Evolutionary conservation across 2,329 filamentous ascomycete genomes (phyloP).

Genomic region (Neonectria punicea): DNA sequence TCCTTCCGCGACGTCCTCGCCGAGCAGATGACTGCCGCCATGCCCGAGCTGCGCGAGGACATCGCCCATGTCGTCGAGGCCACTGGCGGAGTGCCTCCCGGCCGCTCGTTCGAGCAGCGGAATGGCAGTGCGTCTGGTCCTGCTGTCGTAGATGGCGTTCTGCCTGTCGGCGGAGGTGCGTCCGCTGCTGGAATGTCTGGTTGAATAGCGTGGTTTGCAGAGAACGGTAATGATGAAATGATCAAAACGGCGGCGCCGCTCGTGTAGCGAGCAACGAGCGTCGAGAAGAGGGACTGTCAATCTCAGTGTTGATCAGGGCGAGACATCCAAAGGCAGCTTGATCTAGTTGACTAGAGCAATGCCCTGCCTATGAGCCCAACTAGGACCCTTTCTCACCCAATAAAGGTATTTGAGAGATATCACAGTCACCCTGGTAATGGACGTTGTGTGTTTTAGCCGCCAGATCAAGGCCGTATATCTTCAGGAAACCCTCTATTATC

Average conservation of each 20-base stretch:
- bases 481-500: conserved; percentile 35
- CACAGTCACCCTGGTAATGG: not conserved
- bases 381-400: not conserved
- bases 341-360: too few relatives aligned
- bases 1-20: conserved; percentile 71
- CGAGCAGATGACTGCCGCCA: conserved; percentile 63
- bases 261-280: conserved; percentile 24
- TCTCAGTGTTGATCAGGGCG: not conserved
- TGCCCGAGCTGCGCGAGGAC: conserved; percentile 69
- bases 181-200: conserved; percentile 20
- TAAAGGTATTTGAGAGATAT: not conserved
- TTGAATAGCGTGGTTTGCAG: conserved; percentile 3
- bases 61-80: conserved; percentile 61
- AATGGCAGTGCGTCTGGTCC: conserved; percentile 21
- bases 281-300: conserved; percentile 9
- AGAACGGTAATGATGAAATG: not conserved
- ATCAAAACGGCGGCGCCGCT: conserved; percentile 8
- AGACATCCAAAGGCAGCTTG: not conserved
- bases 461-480: conserved; percentile 8
- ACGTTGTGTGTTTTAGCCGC: not conserved
- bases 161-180: conserved; percentile 9
- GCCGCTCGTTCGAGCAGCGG: conserved; percentile 24
- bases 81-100: conserved; percentile 50
- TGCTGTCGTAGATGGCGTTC: not conserved
- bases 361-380: not conserved